Evolutionary conservation across 805 yeast genomes (phyloP).

Genomic region (Metschnikowia continentalis): DNA sequence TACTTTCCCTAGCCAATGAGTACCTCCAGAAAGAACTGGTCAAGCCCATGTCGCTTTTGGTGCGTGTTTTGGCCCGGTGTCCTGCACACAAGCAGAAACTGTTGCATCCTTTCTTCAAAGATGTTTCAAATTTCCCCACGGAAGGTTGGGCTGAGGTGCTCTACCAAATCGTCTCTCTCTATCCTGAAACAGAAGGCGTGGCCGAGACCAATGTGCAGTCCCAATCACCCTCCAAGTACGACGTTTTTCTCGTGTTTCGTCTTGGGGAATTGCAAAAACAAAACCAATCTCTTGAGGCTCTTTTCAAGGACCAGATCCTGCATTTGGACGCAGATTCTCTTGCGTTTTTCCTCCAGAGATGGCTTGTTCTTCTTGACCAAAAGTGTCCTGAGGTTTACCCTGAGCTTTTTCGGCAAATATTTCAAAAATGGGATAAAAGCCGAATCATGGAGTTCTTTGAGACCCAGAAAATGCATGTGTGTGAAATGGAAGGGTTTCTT

Average conservation of each 20-base stretch:
- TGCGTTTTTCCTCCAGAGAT: conserved; percentile 32
- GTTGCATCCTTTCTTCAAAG: conserved; percentile 2
- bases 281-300: not conserved
- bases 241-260: conserved; percentile 42
- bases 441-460: conserved; percentile 4
- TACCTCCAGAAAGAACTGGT: conserved; percentile 2
- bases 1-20: conserved; percentile 17
- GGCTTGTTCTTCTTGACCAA: conserved; percentile 48
- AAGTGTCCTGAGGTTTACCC: conserved; percentile 21
- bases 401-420: conserved; percentile 6
- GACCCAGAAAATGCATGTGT: conserved; percentile 4
- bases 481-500: conserved; percentile 11
- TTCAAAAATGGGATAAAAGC: not conserved
- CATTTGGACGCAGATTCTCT: conserved; percentile 5
- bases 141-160: conserved; percentile 42
- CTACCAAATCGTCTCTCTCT: conserved; percentile 46
- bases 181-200: conserved; percentile 15
- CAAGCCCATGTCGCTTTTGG: conserved; percentile 10
- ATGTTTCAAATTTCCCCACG: conserved; percentile 13
- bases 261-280: conserved; percentile 38
- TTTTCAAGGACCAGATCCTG: conserved; percentile 11
- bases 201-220: conserved; percentile 11
- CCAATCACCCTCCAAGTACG: not conserved
- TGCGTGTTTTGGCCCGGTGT: conserved; percentile 41
- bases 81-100: conserved; percentile 17